phyloP scores from a whole-genome alignment of 306 rosid species.

The Rosa persica region DNA sequence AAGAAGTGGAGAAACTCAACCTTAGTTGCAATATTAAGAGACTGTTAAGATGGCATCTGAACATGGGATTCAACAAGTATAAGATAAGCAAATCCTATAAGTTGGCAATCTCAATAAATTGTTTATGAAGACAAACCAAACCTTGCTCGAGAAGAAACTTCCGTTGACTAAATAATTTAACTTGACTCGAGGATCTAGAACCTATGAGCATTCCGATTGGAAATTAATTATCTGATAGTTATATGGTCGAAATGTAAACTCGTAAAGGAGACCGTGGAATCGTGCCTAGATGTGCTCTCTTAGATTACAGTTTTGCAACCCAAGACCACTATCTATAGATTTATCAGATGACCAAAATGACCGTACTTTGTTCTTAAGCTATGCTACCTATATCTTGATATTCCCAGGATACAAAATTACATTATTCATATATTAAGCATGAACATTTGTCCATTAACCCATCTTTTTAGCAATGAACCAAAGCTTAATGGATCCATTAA shows the following conservation, averaged over 20 bases:
- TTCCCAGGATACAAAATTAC: not conserved
- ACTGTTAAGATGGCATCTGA: slow-evolving; percentile 21
- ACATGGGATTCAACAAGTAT: slow-evolving; percentile 29
- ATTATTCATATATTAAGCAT: not conserved
- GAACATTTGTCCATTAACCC: not conserved
- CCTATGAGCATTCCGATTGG: not conserved
- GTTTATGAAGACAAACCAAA: slow-evolving; percentile 11
- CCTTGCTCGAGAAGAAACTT: slow-evolving; percentile 31
- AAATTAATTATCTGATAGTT: not conserved
- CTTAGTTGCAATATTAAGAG: slow-evolving; percentile 11
- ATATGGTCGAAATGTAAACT: not conserved
- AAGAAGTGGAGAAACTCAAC: slow-evolving; percentile 16
- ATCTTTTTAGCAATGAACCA: not conserved
- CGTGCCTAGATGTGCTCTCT: not conserved
- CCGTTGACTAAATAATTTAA: slow-evolving; percentile 14
- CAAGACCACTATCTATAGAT: not conserved
- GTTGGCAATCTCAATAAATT: slow-evolving; percentile 15
- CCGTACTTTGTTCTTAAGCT: not conserved
- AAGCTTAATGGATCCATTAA: not conserved
- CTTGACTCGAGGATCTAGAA: not conserved
- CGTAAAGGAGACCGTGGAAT: not conserved
- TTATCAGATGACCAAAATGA: not conserved
- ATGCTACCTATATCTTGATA: not conserved
- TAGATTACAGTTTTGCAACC: not conserved
- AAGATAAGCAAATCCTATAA: slow-evolving; percentile 8